Percentiles rank a stretch among this genome's conserved stretches.
phyloP scores from a whole-genome alignment of 306 rosid genomes.

The Styphnolobium japonicum region DNA sequence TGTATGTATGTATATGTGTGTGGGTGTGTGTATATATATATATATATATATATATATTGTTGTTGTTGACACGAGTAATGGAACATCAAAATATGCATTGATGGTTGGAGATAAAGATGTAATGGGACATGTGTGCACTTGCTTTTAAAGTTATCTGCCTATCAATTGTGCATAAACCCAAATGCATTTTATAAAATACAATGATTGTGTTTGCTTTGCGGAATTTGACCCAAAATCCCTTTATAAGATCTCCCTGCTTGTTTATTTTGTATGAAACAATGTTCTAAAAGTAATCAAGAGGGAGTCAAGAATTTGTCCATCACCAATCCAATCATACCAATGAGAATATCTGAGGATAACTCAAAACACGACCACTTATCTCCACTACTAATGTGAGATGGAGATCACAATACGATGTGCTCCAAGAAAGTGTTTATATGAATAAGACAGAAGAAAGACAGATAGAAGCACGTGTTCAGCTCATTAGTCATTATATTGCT shows the following conservation, averaged over 20 bases:
- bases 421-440: background rate
- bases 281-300: slow-evolving; percentile 7
- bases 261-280: slow-evolving; percentile 15
- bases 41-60: too few species aligned
- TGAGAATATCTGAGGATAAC: slow-evolving; percentile 21
- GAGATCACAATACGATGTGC: slow-evolving; percentile 17
- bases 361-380: slow-evolving; percentile 23
- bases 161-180: background rate
- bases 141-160: slow-evolving; percentile 18
- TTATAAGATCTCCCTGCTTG: slow-evolving; percentile 33
- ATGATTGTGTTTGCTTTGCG: slow-evolving; percentile 35
- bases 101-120: slow-evolving; percentile 18
- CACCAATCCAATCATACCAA: slow-evolving; percentile 22
- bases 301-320: slow-evolving; percentile 31
- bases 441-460: background rate
- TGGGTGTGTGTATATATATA: too few species aligned
- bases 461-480: background rate
- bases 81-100: slow-evolving; percentile 28
- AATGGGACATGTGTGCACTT: slow-evolving; percentile 17
- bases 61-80: slow-evolving; percentile 21
- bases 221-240: slow-evolving; percentile 34
- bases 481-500: background rate
- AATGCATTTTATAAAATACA: background rate
- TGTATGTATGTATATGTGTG: too few species aligned
- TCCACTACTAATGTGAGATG: slow-evolving; percentile 13